Evolutionary conservation across 2,329 filamentous ascomycete genomes (phyloP).

Genomic region (Talaromyces sp.): DNA sequence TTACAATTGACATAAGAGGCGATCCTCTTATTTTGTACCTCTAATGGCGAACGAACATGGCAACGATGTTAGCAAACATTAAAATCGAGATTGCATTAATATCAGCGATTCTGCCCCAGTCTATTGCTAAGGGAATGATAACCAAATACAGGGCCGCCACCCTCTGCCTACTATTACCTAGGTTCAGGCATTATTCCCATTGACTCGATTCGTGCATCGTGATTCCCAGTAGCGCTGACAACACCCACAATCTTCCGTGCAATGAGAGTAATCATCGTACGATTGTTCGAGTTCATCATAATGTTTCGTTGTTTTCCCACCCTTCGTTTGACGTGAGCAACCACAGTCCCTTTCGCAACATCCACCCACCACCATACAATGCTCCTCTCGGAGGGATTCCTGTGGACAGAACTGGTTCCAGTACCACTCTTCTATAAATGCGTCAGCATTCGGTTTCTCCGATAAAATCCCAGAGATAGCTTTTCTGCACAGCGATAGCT

Average conservation of each 20-base stretch:
- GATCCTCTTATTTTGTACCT: neutral
- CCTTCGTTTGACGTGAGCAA: neutral
- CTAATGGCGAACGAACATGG: neutral
- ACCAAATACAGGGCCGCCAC: too few relatives aligned
- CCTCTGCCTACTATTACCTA: neutral
- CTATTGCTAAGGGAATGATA: too few relatives aligned
- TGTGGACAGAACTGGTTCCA: neutral
- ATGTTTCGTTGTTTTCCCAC: neutral
- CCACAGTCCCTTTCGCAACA: neutral
- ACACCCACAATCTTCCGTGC: neutral
- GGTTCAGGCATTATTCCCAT: neutral
- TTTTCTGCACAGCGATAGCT: neutral
- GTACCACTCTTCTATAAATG: neutral
- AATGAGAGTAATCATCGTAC: neutral
- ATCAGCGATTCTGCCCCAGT: too few relatives aligned
- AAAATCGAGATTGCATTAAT: too few relatives aligned
- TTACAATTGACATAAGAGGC: neutral
- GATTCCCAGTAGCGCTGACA: conserved; percentile 1
- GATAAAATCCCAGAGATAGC: neutral
- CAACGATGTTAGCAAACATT: neutral
- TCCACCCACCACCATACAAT: neutral
- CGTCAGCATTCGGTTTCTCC: neutral
- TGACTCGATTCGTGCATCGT: neutral
- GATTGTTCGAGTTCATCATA: neutral
- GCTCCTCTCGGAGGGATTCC: neutral